Base-by-base conservation (phyloP, 169 alveolate genomes). In the Besnoitia besnoiti region DNA sequence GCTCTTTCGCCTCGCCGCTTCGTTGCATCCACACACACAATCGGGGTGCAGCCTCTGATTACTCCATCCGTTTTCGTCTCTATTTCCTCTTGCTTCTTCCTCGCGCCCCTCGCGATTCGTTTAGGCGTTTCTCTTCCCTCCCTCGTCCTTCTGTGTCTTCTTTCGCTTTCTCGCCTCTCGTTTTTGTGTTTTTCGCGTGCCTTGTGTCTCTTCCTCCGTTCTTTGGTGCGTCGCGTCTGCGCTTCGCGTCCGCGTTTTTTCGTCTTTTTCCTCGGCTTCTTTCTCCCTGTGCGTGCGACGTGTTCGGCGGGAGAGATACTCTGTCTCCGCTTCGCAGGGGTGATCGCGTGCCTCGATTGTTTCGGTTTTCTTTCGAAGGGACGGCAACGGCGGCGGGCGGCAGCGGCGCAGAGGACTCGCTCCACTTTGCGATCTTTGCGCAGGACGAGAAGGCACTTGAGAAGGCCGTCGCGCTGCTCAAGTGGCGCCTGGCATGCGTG, bases 401-500 rank as follows among this genome's bases (percentile, higher is more conserved):
- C 42, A 33, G 33, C 67, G 67, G 14, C 67, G 90, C 77, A 88
- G 77, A 82, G 85, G 73, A 62, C 49, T 59, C 91, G 35, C 80
- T 91, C 91, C 77, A 89, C 80, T 91, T 80, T 47, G 62, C 88
- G 61, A 85, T 85, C 46, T 80, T 55, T 61, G 94, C 94, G 33
- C 47, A 91, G 88, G 47, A 91, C 49, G 91, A 91, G 37, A 91
- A 82, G 49, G 73, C 91, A n/a, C 37, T 80, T 42, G 94, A 91
- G 47, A 82, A 84, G 87, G 91, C 94, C 33, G 85, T 91, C 44
- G 51, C 87, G 76, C 77, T 91, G 55, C 42, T 91, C 37, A 89
- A 89, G 88, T 91, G 94, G 94, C 59, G 94, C 4, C 89, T 91
- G 2, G 90, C 87, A 33, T 82, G 91, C 79, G 87, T 91, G 37